phyloP scores from a whole-genome alignment of 1,284 basidiomycete species.

The Stereum hirsutum region DNA sequence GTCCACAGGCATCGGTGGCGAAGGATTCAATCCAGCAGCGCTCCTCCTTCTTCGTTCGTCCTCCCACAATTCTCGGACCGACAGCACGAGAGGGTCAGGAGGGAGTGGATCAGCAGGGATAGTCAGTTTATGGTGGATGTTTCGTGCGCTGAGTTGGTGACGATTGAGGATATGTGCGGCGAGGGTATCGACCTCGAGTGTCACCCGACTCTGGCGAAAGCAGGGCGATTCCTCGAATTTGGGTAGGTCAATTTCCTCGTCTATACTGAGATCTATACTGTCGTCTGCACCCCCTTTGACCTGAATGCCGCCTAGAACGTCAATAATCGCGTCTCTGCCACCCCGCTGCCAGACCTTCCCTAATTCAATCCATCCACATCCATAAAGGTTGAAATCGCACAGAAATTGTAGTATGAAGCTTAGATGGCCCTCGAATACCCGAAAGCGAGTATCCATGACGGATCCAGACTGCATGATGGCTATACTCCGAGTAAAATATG shows the following conservation, averaged over 20 bases:
- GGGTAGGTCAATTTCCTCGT: slow-evolving; percentile 2
- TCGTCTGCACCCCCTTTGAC: too few relatives aligned
- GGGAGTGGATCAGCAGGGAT: slow-evolving; percentile 44
- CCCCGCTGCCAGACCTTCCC: slow-evolving; percentile 50
- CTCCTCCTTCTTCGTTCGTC: slow-evolving; percentile 75
- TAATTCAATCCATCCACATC: slow-evolving; percentile 84
- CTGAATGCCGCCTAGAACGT: too few relatives aligned
- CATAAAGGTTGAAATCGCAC: slow-evolving; percentile 93
- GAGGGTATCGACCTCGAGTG: slow-evolving; percentile 79
- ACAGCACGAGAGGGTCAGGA: slow-evolving; percentile 74
- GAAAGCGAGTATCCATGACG: slow-evolving; percentile 71
- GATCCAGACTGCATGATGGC: slow-evolving; percentile 75
- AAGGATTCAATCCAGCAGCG: slow-evolving; percentile 56
- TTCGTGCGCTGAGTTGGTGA: slow-evolving; percentile 51
- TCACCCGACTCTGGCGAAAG: slow-evolving; percentile 61
- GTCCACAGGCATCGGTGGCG: slow-evolving; percentile 61
- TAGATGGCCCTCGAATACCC: slow-evolving; percentile 86
- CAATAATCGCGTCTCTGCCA: too few relatives aligned
- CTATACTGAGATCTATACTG: neutral
- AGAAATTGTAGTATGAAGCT: slow-evolving; percentile 89
- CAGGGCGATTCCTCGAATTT: slow-evolving; percentile 39
- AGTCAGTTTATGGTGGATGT: slow-evolving; percentile 67
- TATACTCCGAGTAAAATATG: slow-evolving; percentile 56
- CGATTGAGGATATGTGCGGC: slow-evolving; percentile 86
- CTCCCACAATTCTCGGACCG: slow-evolving; percentile 92